Conservation (phyloP, 1,284 basidiomycete genomes). For the Malassezia slooffiae region DNA sequence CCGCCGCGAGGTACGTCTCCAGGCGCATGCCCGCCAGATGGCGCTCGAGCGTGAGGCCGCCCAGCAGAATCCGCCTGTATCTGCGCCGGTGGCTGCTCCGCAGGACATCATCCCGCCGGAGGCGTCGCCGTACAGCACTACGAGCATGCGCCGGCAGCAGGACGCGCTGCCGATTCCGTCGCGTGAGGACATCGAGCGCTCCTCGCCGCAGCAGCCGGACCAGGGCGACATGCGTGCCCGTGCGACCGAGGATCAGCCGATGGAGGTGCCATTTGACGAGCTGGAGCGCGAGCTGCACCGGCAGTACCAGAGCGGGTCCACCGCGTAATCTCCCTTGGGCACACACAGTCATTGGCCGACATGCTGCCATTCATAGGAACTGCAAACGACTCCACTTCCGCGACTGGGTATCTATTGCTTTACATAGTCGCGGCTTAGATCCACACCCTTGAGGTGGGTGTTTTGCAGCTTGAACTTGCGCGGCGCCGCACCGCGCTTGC, state of each 20-base stretch:
- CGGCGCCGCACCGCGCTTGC: conserved; percentile 26
- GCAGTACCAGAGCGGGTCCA: neutral
- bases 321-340: too few relatives aligned
- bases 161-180: conserved; percentile 32
- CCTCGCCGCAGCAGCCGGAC: conserved; percentile 17
- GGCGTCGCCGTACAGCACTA: neutral
- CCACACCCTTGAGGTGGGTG: conserved; percentile 68
- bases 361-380: too few relatives aligned
- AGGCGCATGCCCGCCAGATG: conserved; percentile 22
- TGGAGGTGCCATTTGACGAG: too few relatives aligned
- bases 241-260: too few relatives aligned
- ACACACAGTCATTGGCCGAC: too few relatives aligned
- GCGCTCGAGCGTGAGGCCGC: conserved; percentile 48
- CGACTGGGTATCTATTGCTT: conserved; percentile 7
- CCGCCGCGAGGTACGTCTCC: conserved; percentile 67
- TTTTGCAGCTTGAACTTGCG: conserved; percentile 62
- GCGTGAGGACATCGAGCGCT: conserved; percentile 32
- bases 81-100: neutral
- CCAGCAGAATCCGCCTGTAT: conserved; percentile 15
- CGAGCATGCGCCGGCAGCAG: neutral
- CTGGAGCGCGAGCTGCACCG: conserved; percentile 23
- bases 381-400: too few relatives aligned
- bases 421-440: conserved; percentile 58
- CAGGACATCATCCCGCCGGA: neutral
- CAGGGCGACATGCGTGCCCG: too few relatives aligned